phyloP scores from a whole-genome alignment of 1,139 yeast genomes.

The Citeromyces hawaiiensis region DNA sequence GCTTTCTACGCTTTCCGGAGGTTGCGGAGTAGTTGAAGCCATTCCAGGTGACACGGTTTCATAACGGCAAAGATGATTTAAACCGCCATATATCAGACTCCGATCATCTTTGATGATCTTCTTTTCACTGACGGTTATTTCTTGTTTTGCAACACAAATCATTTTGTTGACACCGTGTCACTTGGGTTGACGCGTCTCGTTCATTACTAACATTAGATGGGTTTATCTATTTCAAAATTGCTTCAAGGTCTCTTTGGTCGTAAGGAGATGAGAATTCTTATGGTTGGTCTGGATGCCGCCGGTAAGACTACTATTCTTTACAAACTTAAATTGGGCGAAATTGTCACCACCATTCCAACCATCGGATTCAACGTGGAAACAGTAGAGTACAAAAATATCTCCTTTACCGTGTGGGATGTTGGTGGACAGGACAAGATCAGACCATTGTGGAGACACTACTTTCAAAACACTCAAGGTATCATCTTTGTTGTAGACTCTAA shows the following conservation, averaged over 20 bases:
- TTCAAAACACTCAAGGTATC: constrained; percentile 90
- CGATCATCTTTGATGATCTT: background rate
- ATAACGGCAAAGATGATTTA: background rate
- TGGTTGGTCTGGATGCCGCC: constrained; percentile 91
- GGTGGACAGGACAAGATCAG: constrained; percentile 97
- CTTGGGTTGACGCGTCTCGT: background rate
- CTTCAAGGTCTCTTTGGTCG: constrained; percentile 77
- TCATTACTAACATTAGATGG: constrained; percentile 32
- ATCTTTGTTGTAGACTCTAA: constrained; percentile 88
- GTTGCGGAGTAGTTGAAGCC: background rate
- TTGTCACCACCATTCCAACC: constrained; percentile 87
- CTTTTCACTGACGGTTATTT: no score
- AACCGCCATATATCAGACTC: background rate
- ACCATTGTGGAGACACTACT: constrained; percentile 92
- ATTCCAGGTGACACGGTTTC: background rate
- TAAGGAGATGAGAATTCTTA: constrained; percentile 81
- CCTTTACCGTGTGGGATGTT: constrained; percentile 94
- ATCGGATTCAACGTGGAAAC: constrained; percentile 93
- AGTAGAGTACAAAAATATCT: constrained; percentile 87
- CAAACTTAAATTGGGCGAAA: constrained; percentile 83
- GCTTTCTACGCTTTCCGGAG: background rate
- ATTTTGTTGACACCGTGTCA: background rate
- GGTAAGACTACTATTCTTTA: constrained; percentile 87
- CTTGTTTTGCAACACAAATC: background rate
- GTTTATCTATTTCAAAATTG: constrained; percentile 79